Percentiles rank a stretch among this genome's conserved stretches.
These are phyloP conservation scores for Juglanconis oblonga DNA, from an alignment of 2,329 filamentous ascomycete species.

Conservation along the genomic window DNA sequence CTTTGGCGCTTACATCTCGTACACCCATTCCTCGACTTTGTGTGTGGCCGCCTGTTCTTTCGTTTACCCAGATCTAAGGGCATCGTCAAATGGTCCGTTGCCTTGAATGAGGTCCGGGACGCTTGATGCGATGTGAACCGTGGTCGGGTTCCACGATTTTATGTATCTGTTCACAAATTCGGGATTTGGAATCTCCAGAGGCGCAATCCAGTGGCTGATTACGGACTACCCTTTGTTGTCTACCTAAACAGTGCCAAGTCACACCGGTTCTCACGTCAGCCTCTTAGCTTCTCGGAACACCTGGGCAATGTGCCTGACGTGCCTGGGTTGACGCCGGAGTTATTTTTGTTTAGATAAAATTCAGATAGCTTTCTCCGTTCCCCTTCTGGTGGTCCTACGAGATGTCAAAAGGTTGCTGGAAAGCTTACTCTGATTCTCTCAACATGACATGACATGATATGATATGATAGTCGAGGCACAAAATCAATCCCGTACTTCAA, in stretches of 20 bases:
- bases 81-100: neutral
- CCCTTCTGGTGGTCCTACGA: too few relatives aligned
- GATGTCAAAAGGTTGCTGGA: too few relatives aligned
- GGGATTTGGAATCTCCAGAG: neutral
- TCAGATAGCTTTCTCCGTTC: too few relatives aligned
- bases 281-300: neutral
- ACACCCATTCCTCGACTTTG: constrained; percentile 9
- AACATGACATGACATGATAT: too few relatives aligned
- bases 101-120: too few relatives aligned
- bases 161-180: neutral
- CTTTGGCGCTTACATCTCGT: constrained; percentile 8
- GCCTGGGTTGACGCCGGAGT: too few relatives aligned
- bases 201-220: neutral
- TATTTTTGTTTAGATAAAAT: neutral
- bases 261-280: constrained; percentile 5
- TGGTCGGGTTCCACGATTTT: neutral
- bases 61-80: neutral
- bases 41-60: constrained; percentile 4
- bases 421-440: too few relatives aligned
- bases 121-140: neutral
- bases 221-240: neutral
- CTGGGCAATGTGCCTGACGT: too few relatives aligned
- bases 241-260: neutral
- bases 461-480: neutral
- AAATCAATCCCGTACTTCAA: too few relatives aligned